Conservation (phyloP, 208 protist species). For the Balamuthia mandrillaris region DNA sequence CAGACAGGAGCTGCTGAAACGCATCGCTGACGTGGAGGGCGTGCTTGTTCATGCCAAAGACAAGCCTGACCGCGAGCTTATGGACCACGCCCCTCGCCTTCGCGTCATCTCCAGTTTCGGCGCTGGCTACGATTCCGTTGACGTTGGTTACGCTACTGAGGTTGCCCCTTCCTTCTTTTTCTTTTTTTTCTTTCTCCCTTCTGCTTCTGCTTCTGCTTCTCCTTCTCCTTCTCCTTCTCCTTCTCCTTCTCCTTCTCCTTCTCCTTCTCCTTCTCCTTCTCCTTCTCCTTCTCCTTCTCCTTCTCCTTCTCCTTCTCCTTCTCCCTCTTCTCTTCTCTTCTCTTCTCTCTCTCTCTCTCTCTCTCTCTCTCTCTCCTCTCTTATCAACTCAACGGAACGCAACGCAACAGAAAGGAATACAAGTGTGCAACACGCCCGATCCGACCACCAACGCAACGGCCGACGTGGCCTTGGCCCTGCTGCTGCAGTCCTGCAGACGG, state of each 20-base stretch:
- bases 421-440: neutral
- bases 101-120: neutral
- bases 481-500: neutral
- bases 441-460: neutral
- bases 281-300: no score
- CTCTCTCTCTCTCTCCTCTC: no score
- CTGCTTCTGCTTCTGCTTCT: no score
- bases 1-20: neutral
- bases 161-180: neutral
- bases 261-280: no score
- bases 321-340: no score
- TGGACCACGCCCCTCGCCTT: neutral
- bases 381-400: no score
- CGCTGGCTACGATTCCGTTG: neutral
- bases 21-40: neutral
- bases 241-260: no score
- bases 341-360: no score
- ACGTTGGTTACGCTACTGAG: neutral
- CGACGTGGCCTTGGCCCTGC: neutral
- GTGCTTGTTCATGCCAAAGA: neutral
- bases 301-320: no score
- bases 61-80: neutral
- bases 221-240: no score
- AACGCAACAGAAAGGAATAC: neutral
- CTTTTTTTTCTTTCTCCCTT: neutral